A percentile compares a stretch with the other conserved stretches of the same genome.
phyloP scores from a whole-genome alignment of 306 rosid species.

The Prunus padus region DNA sequence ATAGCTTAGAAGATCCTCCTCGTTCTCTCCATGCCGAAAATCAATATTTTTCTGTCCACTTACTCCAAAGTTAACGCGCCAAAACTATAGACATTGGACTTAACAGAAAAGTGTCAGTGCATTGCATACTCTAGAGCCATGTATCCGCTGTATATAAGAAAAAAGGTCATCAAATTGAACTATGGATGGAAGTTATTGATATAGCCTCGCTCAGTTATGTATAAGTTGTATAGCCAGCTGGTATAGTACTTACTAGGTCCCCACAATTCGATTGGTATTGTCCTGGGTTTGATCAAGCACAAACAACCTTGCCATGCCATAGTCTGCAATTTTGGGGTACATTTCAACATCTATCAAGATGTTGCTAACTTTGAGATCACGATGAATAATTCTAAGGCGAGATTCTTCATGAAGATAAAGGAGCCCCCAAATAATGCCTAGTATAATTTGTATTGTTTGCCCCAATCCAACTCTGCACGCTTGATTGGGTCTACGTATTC shows the following conservation, averaged over 20 bases:
- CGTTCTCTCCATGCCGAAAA: neutral
- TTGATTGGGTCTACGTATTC: slow-evolving; percentile 11
- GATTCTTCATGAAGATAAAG: slow-evolving; percentile 30
- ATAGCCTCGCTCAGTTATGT: neutral
- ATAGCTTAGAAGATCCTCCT: neutral
- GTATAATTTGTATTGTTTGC: slow-evolving; percentile 15
- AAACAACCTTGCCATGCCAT: slow-evolving; percentile 23
- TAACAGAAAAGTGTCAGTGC: neutral
- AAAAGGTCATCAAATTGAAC: too few species aligned
- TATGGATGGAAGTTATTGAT: neutral
- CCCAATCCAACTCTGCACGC: slow-evolving; percentile 9
- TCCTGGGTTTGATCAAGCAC: slow-evolving; percentile 11
- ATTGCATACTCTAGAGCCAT: neutral
- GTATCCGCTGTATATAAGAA: neutral
- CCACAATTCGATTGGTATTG: slow-evolving; percentile 15
- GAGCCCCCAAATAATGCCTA: slow-evolving; percentile 18
- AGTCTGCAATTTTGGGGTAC: slow-evolving; percentile 29
- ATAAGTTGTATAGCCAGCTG: too few species aligned
- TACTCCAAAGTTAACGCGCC: neutral
- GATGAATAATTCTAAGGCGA: slow-evolving; percentile 7
- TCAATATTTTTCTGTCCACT: neutral
- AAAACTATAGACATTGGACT: neutral
- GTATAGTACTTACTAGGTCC: slow-evolving; percentile 25
- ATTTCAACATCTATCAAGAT: slow-evolving; percentile 23
- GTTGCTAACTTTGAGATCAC: slow-evolving; percentile 16